Base-by-base conservation (phyloP, 2,329 filamentous ascomycete species). In the Stemphylium vesicarium region DNA sequence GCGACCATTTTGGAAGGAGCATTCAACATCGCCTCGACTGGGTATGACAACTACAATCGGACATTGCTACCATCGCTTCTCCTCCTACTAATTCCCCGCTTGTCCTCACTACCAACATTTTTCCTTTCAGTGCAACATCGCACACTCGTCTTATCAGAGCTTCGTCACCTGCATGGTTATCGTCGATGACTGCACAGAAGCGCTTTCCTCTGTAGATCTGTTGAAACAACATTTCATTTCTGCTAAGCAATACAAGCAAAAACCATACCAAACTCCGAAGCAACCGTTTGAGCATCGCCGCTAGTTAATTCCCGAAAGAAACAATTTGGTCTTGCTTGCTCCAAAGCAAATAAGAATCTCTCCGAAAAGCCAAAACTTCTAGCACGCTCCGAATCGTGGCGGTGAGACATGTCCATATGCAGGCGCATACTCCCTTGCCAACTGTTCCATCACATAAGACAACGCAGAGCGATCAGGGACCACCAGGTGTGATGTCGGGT, bases 401-500 rank as follows among this genome's bases (percentile, higher is more conserved):
- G 46, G 46, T 44, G 47, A 50, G 9, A 51, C 46, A 11, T 35
- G 33, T 15, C 41, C 32, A 24, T 39, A 37, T 20, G 16, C 40
- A 15, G 31, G 35, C 15, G 15, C 24, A 38, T 45, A 48, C 15
- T 37, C 43, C 22, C 20, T 43, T 37, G 35, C 48, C 9, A 36
- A 16, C 22, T 55, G 42, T 11, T 48, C 47, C 38, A 56, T 36
- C 24, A 50, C 5, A 18, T 50, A 55, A 41, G 50, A 35, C 24
- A 55, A 41, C 45, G 26, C 37, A 29, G 42, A 29, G 22, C 60
- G 60, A 45, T 71, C 69, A n/a, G 49, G 47, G 18, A 58, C 24
- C 11, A 68, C 56, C 26, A 69, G 44, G 44, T 65, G 64, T 10
- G 63, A 65, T 13, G 59, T 48, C 22, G 66, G 54, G 8, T 67